These are phyloP conservation scores for Scutellaria barbata DNA, from an alignment of 257 asterid species.

Conservation along the genomic window DNA sequence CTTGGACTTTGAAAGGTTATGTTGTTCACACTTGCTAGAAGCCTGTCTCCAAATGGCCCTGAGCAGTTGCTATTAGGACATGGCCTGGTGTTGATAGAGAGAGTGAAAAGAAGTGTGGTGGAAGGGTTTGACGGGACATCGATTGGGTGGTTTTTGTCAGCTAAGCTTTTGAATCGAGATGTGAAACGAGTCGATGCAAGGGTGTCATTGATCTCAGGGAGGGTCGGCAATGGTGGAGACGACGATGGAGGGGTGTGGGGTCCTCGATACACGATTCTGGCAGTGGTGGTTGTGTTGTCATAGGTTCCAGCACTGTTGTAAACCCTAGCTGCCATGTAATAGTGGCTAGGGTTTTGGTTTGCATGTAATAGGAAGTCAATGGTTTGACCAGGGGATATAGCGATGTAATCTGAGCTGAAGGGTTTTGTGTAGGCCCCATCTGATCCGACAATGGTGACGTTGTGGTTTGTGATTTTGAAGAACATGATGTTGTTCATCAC, in stretches of 20 bases:
- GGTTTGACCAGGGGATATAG: constrained; percentile 69
- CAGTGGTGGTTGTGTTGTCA: constrained; percentile 65
- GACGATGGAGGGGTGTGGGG: constrained; percentile 42
- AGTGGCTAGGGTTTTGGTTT: constrained; percentile 50
- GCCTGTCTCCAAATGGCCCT: constrained; percentile 45
- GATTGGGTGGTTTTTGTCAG: constrained; percentile 42
- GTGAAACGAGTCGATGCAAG: constrained; percentile 50
- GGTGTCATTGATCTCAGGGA: constrained; percentile 52
- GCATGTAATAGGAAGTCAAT: constrained; percentile 59
- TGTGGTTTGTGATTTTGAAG: constrained; percentile 52
- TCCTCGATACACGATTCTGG: constrained; percentile 46
- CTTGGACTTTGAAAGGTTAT: constrained; percentile 48
- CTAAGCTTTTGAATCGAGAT: constrained; percentile 47
- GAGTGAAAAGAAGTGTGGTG: constrained; percentile 41
- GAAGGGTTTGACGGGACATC: constrained; percentile 44
- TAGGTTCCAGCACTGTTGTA: constrained; percentile 36
- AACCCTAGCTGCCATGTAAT: constrained; percentile 62
- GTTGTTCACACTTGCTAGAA: constrained; percentile 65
- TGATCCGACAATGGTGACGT: constrained; percentile 55
- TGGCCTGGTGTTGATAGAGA: constrained; percentile 45
- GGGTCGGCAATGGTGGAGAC: constrained; percentile 36
- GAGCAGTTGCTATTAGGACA: constrained; percentile 43
- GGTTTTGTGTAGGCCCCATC: constrained; percentile 65
- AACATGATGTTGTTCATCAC: constrained; percentile 65
- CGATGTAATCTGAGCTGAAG: constrained; percentile 41